A percentile compares a stretch with the other conserved stretches of the same genome.
These are phyloP conservation scores for Colletotrichum sublineola DNA, from an alignment of 2,329 filamentous ascomycete species.

Conservation along the genomic window DNA sequence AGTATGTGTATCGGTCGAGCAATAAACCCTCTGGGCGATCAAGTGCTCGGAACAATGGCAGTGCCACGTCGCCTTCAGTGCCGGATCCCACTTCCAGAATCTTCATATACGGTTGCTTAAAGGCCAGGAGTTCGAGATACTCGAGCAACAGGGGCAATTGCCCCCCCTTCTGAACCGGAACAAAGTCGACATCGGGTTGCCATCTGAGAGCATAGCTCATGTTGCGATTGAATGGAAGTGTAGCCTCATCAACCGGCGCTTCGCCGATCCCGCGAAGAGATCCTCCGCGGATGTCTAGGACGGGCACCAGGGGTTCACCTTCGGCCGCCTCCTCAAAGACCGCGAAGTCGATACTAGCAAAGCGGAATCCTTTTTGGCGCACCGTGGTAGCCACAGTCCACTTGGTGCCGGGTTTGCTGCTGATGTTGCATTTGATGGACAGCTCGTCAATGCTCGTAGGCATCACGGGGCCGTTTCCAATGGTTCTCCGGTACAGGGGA, in stretches of 20 bases:
- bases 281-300: background rate
- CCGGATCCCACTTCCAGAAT: constrained; percentile 57
- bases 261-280: constrained; percentile 13
- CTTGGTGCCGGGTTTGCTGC: background rate
- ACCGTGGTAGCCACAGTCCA: background rate
- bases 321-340: constrained; percentile 7
- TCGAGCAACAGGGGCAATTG: background rate
- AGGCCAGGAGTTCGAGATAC: constrained; percentile 27
- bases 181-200: constrained; percentile 10
- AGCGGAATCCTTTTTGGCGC: background rate
- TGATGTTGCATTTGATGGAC: constrained; percentile 1
- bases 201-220: constrained; percentile 13
- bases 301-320: background rate
- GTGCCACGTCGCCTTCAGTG: constrained; percentile 55
- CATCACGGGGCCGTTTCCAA: constrained; percentile 8
- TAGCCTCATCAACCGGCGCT: background rate
- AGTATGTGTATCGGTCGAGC: constrained; percentile 43
- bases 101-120: constrained; percentile 35
- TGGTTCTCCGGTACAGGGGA: constrained; percentile 11
- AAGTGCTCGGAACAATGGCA: constrained; percentile 47
- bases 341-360: background rate
- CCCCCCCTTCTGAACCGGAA: background rate
- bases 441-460: constrained; percentile 14
- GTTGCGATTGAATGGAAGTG: constrained; percentile 2
- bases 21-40: constrained; percentile 14